Evolutionary conservation across 305 asterid genomes (phyloP), one percentile per base, ranked within the genome.

Genomic region (Fraxinus floribunda): DNA sequence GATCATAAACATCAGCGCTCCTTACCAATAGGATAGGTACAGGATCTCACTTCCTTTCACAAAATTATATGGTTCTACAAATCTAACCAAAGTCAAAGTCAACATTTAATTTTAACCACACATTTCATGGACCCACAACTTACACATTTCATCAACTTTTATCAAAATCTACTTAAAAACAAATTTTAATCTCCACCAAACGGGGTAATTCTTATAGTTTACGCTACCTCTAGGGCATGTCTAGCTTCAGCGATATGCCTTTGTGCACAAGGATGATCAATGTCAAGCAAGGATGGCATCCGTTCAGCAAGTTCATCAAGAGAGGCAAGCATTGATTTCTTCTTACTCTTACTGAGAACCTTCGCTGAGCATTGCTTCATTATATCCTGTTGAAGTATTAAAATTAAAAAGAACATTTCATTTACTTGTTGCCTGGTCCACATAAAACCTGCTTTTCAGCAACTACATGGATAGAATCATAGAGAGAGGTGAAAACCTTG

Each of bases 261-360:
- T 73, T 84, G 94, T 26, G 99, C 98, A 85, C 98, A 93, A 18
- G 97, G 98, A 86, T 97, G 98, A 88, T 97, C 99, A 77, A 97
- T 83, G 78, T 90, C 98, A 78, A 97, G 98, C 83, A 97, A 89
- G 73, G 99, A 95, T 80, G 99, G 97, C 99, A 95, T 93, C 70
- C 91, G 92, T 78, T 91, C 97, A 20, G 89, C 85, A 83, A 97
- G 99, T 86, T 90, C 97, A 80, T 95, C 97, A 36, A 97, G 84
- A 88, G 94, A 90, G 74, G 88, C 86, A 81, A 95, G 92, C 93
- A 94, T 73, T 55, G 89, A 87, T 82, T 90, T 90, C 88, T 97
- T 97, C 93, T 93, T 97, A 85, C 95, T 93, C 93, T 88, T 94
- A 49, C 92, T 89, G 83, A 95, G 85, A 77, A 86, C 89, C 82